Evolutionary conservation across 1,284 basidiomycete genomes (phyloP), one percentile per base, ranked within the genome.

Genomic region (Apiotrichum domesticum): DNA sequence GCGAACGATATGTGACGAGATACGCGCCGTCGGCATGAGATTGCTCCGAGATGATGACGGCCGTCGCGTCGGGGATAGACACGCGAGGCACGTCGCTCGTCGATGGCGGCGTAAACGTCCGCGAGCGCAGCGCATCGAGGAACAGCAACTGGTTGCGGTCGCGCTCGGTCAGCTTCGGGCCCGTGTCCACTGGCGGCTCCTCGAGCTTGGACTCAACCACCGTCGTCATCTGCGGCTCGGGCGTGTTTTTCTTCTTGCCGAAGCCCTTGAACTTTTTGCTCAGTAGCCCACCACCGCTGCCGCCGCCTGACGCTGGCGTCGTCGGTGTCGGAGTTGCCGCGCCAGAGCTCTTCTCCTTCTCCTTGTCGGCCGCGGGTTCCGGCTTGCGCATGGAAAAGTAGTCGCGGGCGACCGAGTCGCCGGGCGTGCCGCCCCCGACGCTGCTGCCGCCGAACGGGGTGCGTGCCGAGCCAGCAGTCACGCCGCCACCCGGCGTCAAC

Each of bases 41-140:
- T 68, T 94, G 90, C 70, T 96, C 90, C 1, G 88, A 86, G 51
- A 98, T 87, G 60, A 89, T 79, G 37, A 98, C 74, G 0, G 82
- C 79, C 34, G 87, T 88, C 50, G 84, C 79, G 0, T 80, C 73
- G 0, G 87, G 85, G 37, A 92, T 80, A 4, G 77, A 64, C 32
- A 91, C 69, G 0, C 80, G 79, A 0, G 94, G 94, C 1, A 83
- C 86, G 46, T 98, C 94, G 47, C 74, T 75, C 6, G 84, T 81
- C 0, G 84, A 70, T 1, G 90, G 87, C 4, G 90, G 89, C 6
- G 78, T 80, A 51, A 97, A 78, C 0, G 85, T 80, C 13, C 82
- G 81, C 0, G 85, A 79, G 2, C 94, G 81, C 13, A 96, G 76
- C 2, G 78, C 69, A 66, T 91, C 85, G 33, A 86, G 69, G 8